Evolutionary conservation across 1,284 basidiomycete genomes (phyloP).

Genomic region (Leccinum variabile): DNA sequence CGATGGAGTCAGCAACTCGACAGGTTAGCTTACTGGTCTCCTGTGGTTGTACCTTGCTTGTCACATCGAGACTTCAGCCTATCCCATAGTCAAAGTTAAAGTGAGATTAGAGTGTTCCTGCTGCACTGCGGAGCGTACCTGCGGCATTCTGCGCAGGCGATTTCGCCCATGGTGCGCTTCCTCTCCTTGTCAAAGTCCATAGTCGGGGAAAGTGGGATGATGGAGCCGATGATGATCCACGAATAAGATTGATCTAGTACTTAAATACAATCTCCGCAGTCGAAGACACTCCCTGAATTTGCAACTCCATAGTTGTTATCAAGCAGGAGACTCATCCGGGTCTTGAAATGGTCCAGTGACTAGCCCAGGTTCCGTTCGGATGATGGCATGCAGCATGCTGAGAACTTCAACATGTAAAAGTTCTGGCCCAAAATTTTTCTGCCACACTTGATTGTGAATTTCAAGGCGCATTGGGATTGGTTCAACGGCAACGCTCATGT

Average conservation of each 20-base stretch:
- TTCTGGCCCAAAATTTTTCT: background rate
- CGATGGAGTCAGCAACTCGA: constrained; percentile 1
- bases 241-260: background rate
- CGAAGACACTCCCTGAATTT: background rate
- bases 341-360: background rate
- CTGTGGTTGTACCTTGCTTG: constrained; percentile 23
- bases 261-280: constrained; percentile 9
- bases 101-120: background rate
- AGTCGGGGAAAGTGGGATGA: background rate
- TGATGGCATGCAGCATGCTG: too few relatives aligned
- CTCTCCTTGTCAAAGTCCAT: constrained; percentile 20
- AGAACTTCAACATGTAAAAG: background rate
- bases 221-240: background rate
- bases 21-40: background rate
- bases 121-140: constrained; percentile 11
- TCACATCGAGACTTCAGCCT: constrained; percentile 28
- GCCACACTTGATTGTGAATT: background rate
- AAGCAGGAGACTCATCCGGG: background rate
- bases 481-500: background rate
- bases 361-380: background rate
- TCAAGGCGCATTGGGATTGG: too few relatives aligned
- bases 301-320: background rate
- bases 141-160: constrained; percentile 49
- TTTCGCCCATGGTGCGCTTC: constrained; percentile 38
- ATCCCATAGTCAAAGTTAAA: constrained; percentile 1